Evolutionary conservation across 1,139 yeast species (phyloP).

Genomic region (Candida sanyaensis): DNA sequence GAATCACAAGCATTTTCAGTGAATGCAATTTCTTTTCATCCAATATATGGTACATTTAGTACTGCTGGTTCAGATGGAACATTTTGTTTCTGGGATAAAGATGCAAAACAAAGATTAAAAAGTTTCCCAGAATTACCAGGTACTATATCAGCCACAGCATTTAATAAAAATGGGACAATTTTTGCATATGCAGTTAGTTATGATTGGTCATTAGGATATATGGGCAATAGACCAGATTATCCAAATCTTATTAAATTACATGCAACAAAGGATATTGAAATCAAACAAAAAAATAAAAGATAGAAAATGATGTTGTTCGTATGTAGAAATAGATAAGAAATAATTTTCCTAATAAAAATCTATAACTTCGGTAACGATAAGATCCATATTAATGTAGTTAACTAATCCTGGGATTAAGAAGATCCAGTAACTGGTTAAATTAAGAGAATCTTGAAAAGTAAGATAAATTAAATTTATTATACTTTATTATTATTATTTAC

Average conservation of each 20-base stretch:
- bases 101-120: constrained; percentile 83
- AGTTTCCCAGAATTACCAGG: constrained; percentile 75
- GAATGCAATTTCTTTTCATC: constrained; percentile 84
- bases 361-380: no score
- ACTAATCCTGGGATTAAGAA: no score
- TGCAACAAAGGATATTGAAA: constrained; percentile 83
- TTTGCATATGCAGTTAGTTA: constrained; percentile 92
- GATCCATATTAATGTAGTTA: no score
- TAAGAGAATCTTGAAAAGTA: no score
- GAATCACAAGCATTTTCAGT: constrained; percentile 72
- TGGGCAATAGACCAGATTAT: constrained; percentile 71
- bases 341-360: no score
- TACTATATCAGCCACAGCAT: constrained; percentile 75
- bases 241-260: constrained; percentile 82
- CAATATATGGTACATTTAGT: constrained; percentile 84
- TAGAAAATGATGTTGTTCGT: constrained; percentile 8
- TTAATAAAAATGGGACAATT: constrained; percentile 80
- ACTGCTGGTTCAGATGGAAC: constrained; percentile 97
- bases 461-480: no score
- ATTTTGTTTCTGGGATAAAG: constrained; percentile 96
- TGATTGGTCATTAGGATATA: constrained; percentile 93
- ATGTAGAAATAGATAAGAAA: background rate
- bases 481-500: no score
- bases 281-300: constrained; percentile 68
- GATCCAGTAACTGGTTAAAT: no score